Evolutionary conservation across 1,284 basidiomycete species (phyloP).

Genomic region (Cutaneotrichosporon curvatum): DNA sequence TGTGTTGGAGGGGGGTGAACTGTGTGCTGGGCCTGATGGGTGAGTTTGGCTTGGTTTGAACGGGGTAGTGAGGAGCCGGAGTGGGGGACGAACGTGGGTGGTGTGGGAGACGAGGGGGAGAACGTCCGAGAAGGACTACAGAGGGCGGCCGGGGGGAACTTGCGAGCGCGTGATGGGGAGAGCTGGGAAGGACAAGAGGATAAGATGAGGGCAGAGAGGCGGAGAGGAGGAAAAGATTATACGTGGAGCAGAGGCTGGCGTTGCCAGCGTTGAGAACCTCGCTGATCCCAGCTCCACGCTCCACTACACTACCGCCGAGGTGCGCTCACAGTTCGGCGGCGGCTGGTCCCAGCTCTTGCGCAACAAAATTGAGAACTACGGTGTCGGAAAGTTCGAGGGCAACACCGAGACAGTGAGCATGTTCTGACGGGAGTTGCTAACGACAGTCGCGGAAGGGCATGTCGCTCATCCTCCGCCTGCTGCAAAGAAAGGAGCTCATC

Average conservation of each 20-base stretch:
- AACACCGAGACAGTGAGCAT: constrained; percentile 39
- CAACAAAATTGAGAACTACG: constrained; percentile 41
- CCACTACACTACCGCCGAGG: constrained; percentile 43
- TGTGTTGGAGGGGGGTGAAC: constrained; percentile 41
- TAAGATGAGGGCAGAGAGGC: no score
- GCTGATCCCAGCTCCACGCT: constrained; percentile 25
- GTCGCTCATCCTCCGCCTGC: constrained; percentile 39
- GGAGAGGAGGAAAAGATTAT: no score
- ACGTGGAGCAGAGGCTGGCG: no score
- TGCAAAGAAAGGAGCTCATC: constrained; percentile 18
- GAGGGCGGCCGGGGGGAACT: no score
- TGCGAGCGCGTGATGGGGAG: no score
- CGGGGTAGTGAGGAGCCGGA: background rate
- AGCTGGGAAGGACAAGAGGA: no score
- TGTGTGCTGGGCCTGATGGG: constrained; percentile 36
- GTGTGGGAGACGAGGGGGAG: no score
- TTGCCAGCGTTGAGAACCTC: no score
- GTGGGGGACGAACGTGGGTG: background rate
- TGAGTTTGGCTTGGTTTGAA: constrained; percentile 17
- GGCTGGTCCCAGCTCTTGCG: constrained; percentile 39
- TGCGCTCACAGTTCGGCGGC: constrained; percentile 43
- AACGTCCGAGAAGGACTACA: no score
- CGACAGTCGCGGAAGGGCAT: constrained; percentile 43
- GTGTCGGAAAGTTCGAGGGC: constrained; percentile 41
- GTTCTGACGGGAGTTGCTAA: background rate